Evolutionary conservation across 1,139 yeast genomes (phyloP).

Genomic region (Pichia sp.): DNA sequence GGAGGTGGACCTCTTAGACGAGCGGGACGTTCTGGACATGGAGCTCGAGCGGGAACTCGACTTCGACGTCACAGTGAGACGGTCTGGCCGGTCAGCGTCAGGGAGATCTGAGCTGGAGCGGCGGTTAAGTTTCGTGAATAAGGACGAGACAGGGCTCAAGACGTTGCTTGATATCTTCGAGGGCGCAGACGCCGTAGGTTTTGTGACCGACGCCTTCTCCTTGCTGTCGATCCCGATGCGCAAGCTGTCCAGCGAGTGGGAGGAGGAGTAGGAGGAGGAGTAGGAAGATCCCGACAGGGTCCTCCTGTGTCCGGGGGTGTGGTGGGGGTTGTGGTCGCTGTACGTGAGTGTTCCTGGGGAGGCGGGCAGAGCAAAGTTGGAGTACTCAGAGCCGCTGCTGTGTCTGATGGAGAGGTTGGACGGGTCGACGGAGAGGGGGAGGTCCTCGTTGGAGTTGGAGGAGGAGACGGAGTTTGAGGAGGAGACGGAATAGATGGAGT

Average conservation of each 20-base stretch:
- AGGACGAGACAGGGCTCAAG: neutral
- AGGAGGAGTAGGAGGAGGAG: neutral
- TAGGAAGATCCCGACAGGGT: neutral
- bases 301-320: neutral
- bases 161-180: neutral
- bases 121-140: neutral
- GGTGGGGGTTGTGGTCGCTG: neutral
- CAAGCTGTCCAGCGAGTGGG: neutral
- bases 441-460: neutral
- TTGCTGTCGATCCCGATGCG: neutral
- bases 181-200: neutral
- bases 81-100: neutral
- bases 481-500: neutral
- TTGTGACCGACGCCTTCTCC: neutral
- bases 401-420: neutral
- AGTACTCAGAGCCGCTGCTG: neutral
- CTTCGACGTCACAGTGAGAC: neutral
- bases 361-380: neutral
- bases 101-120: neutral
- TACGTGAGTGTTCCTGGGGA: neutral
- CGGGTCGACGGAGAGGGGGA: neutral
- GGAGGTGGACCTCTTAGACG: neutral
- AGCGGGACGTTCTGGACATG: neutral
- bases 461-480: neutral
- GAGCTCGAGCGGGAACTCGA: neutral